phyloP scores from a whole-genome alignment of 179 eudicot species.

The Drosera spatulata region DNA sequence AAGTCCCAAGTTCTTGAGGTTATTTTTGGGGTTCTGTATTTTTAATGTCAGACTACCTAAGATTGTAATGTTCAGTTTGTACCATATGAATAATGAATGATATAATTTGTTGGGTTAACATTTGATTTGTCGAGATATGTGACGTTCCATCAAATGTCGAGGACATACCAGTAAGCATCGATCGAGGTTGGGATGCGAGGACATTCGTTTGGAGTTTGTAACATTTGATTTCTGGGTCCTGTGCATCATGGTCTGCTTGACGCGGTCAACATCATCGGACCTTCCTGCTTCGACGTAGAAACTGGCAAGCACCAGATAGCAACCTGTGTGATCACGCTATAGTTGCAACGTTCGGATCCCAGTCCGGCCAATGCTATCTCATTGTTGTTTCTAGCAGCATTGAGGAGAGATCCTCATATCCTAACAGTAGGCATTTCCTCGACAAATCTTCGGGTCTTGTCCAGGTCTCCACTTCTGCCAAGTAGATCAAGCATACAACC shows the following conservation, averaged over 20 bases:
- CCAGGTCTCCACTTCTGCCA: slow-evolving; percentile 48
- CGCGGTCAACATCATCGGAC: slow-evolving; percentile 50
- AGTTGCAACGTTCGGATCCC: slow-evolving; percentile 32
- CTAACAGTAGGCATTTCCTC: slow-evolving; percentile 58
- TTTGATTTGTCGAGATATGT: too few species aligned
- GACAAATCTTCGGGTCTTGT: slow-evolving; percentile 31
- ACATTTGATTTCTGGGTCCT: too few species aligned
- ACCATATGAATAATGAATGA: too few species aligned
- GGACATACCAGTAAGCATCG: too few species aligned
- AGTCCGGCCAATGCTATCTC: slow-evolving; percentile 47
- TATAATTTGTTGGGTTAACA: too few species aligned
- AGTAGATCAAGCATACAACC: slow-evolving; percentile 72
- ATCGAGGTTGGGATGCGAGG: too few species aligned
- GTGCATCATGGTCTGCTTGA: slow-evolving; percentile 43
- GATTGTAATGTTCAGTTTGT: too few species aligned
- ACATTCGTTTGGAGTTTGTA: too few species aligned
- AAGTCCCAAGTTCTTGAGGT: background rate
- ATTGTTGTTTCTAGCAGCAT: slow-evolving; percentile 43
- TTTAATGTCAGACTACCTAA: too few species aligned
- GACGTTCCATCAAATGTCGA: too few species aligned
- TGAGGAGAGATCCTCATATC: slow-evolving; percentile 71
- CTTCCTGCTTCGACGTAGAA: slow-evolving; percentile 59
- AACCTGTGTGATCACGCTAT: slow-evolving; percentile 47
- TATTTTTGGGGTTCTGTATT: background rate
- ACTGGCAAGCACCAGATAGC: slow-evolving; percentile 57